Base-by-base conservation (phyloP, 345 rosid species). In the Corymbia maculata region DNA sequence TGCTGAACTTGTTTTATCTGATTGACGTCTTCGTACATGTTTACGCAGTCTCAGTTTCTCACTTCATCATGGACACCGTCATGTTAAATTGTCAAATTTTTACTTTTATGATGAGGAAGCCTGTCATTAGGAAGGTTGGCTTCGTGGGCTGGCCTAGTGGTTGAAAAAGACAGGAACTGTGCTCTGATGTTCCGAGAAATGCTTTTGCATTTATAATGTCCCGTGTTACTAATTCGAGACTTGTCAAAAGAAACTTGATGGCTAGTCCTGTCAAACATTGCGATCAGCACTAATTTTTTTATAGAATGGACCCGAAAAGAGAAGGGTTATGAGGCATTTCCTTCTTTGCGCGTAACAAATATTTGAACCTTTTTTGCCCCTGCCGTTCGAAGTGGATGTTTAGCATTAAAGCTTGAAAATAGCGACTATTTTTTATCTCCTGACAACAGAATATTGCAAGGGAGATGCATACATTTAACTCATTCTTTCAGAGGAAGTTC, bases 1-100 rank as follows among this genome's bases (percentile, higher is more conserved):
- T 75, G 82, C 82, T 42, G 86, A 88, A 89, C 89, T 68, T 88
- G 68, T 47, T 64, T 36, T 57, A 75, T 89, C 79, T 85, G 82
- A 75, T 75, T 75, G 42, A 75, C 49, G 26, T 4, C 14, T 42
- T 42, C 14, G 6, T 42, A 36, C 82, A 75, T 75, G 19, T 75
- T 36, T 47, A 75, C 82, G 9, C 4, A 12, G 8, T 75, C 82
- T 75, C 26, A 5, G 4, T 75, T 75, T 75, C 47, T 36, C 82
- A 42, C 26, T 75, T 75, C 82, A 75, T 36, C 82, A 42, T 19
- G 82, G 82, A 75, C 49, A 11, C 26, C 82, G 36, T 21, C 19
- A 42, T 75, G 49, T 36, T 75, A 13, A 75, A 21, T 75, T 42
- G 82, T 42, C 49, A 9, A 19, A 4, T 19, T 55, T 55, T 36